Base-by-base conservation (phyloP, 1,139 yeast species). In the Hyphopichia pseudoburtonii region DNA sequence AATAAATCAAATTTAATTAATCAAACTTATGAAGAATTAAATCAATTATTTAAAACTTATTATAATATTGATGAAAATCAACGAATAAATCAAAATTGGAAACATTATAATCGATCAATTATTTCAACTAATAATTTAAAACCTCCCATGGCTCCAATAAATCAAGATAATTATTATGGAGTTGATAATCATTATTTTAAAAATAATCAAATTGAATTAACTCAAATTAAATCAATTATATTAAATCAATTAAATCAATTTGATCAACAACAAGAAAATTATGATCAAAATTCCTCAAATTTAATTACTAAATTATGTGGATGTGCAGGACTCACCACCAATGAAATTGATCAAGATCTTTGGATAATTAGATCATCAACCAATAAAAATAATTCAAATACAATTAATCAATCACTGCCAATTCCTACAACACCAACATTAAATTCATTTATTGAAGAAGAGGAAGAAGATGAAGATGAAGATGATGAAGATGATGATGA, bases 151-250 rank as follows among this genome's bases (percentile, higher is more conserved):
- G 38, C 26, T 21, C 27, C 31, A n/a, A 34, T 37, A 7, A 56
- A 56, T 39, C 59, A 54, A 19, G 72, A 67, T 42, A 42, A 61
- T 3, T 50, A 49, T 37, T 60, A 63, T 43, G 52, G 52, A 29
- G 45, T 50, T 27, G 60, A 57, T 32, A 60, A 58, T 38, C 48
- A 44, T 16, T 55, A 51, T 39, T 35, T 46, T 26, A 57, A 55
- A 29, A 61, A 57, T 33, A 66, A 66, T 43, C 54, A 55, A 35
- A 49, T 66, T n/a, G 74, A 69, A 41, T 38, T 63, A 19, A 61
- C 73, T 2, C 54, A 58, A 38, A 57, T 60, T 25, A 64, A 57
- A 35, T 39, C 37, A 27, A 34, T 32, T 14, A 45, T 35, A 12
- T 34, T 52, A 25, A 37, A 43, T 15, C 38, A 42, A 5, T 23